phyloP scores from a whole-genome alignment of 73 alveolate genomes.

The Tetrahymena elliotti region DNA sequence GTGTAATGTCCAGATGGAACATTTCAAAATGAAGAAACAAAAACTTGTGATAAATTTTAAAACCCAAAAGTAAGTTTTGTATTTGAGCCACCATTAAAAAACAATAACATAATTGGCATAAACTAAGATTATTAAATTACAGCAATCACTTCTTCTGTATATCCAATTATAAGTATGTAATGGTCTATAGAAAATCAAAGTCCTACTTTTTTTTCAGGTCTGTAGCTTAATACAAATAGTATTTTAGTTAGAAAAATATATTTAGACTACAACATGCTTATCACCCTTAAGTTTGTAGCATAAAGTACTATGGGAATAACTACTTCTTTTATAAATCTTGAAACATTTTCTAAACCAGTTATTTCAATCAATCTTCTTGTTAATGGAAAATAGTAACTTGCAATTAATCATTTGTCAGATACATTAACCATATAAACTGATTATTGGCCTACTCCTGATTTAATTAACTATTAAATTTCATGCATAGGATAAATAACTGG shows the following conservation, averaged over 20 bases:
- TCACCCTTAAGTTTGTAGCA: background rate
- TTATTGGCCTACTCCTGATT: background rate
- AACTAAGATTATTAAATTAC: background rate
- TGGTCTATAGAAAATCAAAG: background rate
- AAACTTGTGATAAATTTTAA: background rate
- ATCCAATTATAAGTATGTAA: background rate
- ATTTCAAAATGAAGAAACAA: background rate
- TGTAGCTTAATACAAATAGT: background rate
- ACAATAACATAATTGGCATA: background rate
- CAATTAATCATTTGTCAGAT: background rate
- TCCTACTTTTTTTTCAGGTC: background rate
- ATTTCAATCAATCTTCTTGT: background rate
- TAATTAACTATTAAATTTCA: background rate
- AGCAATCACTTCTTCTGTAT: background rate
- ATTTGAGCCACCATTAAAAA: background rate
- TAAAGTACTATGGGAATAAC: background rate
- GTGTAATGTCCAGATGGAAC: background rate
- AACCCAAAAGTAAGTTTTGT: background rate
- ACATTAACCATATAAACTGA: background rate
- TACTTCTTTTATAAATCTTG: background rate
- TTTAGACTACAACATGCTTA: background rate
- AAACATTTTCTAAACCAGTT: background rate
- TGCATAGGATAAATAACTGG: background rate
- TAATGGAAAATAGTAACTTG: background rate
- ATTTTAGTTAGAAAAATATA: background rate